Evolutionary conservation across 169 alveolate genomes (phyloP), one percentile per base, ranked within the genome.

Genomic region (Plasmodium ovale): DNA sequence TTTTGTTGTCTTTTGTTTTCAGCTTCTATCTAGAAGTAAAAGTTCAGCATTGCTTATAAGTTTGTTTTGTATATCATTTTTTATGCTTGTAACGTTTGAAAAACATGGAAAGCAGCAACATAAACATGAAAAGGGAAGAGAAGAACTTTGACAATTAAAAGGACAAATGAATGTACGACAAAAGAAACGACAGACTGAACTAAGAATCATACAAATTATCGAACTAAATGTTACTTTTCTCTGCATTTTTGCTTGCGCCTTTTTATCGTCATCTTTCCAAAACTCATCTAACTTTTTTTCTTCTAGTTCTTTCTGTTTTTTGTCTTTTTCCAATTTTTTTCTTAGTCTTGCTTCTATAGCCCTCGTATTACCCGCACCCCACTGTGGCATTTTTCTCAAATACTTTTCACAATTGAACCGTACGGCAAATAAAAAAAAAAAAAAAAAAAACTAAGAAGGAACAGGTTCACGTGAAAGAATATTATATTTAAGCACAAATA

Each of bases 221-320:
- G 19, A 21, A 23, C 31, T 14, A 12, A 54, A 37, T 37, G n/a
- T 64, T 64, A 94, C 96, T 92, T 92, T 94, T 39, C 96, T 89
- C 31, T 94, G 94, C 25, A 70, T 89, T 59, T 94, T 94, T 9
- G 96, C 95, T 64, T 89, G 88, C 3, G 51, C 92, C 39, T 89
- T 64, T 73, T 94, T 94, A 62, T 94, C 96, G 54, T 94, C 93
- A 51, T 94, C 96, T 88, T 89, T 87, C 96, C 96, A 94, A 42
- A 71, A 88, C 27, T 92, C 92, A 35, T 92, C 94, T 49, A 93
- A 79, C 54, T 65, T 47, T 54, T 79, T 79, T 59, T 88, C 92
- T 54, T 94, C 96, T 2, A 73, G 72, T 87, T 94, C 94, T 58
- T 72, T 89, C 42, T 87, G 87, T 29, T 87, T 91, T 53, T 62